Conservation (phyloP, 2,329 filamentous ascomycete genomes). For the Apiospora kogelbergensis region DNA sequence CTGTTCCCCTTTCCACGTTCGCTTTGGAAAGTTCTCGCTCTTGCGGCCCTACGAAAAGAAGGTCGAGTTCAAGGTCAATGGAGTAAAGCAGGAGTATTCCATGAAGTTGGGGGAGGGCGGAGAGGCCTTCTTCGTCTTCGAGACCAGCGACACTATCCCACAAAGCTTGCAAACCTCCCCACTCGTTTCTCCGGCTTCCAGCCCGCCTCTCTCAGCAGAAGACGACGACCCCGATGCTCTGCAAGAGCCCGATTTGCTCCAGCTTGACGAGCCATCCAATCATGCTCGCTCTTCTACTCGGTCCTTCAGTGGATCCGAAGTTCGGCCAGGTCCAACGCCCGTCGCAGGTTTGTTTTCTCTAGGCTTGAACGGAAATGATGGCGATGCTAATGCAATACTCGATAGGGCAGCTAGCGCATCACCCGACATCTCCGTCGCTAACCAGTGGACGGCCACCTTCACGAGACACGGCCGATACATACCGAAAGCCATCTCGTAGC, state of each 20-base stretch:
- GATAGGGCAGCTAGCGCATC: constrained; percentile 7
- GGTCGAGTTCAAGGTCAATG: constrained; percentile 97
- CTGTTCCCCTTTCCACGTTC: constrained; percentile 97
- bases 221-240: constrained; percentile 39
- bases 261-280: constrained; percentile 53
- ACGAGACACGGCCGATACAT: constrained; percentile 49
- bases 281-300: constrained; percentile 35
- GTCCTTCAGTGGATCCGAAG: background rate
- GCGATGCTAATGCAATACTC: constrained; percentile 30
- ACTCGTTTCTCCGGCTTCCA: constrained; percentile 83
- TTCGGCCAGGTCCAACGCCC: constrained; percentile 12
- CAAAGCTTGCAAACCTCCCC: constrained; percentile 92
- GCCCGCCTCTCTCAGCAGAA: constrained; percentile 65
- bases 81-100: constrained; percentile 84
- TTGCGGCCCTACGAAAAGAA: constrained; percentile 96
- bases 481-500: constrained; percentile 46
- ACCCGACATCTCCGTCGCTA: constrained; percentile 53
- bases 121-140: constrained; percentile 98
- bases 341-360: constrained; percentile 18
- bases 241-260: constrained; percentile 68
- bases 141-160: constrained; percentile 90
- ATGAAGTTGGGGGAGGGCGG: constrained; percentile 99
- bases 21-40: constrained; percentile 97
- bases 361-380: background rate
- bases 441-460: constrained; percentile 45